These are phyloP conservation scores for Dinochytrium kinnereticum DNA, from an alignment of 371 early-diverging fungal genomes.

Conservation along the genomic window DNA sequence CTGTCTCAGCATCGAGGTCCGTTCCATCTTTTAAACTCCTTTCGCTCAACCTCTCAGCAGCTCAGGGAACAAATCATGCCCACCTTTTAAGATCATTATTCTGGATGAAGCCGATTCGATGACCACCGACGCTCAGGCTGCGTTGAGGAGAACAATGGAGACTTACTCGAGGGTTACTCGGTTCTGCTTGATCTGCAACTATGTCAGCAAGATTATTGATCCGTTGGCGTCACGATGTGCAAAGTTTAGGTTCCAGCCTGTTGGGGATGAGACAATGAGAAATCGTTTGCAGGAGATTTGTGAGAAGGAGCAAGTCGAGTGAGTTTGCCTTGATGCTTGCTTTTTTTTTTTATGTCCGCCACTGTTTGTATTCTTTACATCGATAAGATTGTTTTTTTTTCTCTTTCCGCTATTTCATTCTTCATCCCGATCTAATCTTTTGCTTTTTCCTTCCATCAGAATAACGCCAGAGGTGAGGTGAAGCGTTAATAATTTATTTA, in stretches of 20 bases:
- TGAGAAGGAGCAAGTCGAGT: conserved; percentile 66
- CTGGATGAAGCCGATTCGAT: conserved; percentile 99
- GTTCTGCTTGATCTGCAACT: conserved; percentile 99
- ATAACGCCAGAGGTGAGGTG: conserved; percentile 8
- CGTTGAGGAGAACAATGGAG: conserved; percentile 99
- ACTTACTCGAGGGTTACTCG: conserved; percentile 93
- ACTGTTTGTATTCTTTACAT: too few species aligned
- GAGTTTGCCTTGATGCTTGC: conserved; percentile 9
- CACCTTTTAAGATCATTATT: conserved; percentile 96
- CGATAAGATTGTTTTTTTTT: too few species aligned
- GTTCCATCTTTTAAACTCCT: too few species aligned
- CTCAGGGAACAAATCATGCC: conserved; percentile 52
- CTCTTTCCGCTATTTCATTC: too few species aligned
- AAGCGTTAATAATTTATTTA: not conserved
- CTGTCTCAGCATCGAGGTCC: conserved; percentile 50
- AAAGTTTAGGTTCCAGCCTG: conserved; percentile 91
- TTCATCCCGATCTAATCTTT: not conserved
- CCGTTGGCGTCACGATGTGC: conserved; percentile 96
- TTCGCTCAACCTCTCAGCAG: too few species aligned
- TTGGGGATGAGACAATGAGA: conserved; percentile 61
- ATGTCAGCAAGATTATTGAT: conserved; percentile 93
- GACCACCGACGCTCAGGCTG: conserved; percentile 98
- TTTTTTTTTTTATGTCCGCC: not conserved
- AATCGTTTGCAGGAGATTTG: conserved; percentile 71
- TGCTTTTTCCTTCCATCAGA: conserved; percentile 4